phyloP scores from a whole-genome alignment of 1,284 basidiomycete genomes.

The Heterobasidion parviporum region DNA sequence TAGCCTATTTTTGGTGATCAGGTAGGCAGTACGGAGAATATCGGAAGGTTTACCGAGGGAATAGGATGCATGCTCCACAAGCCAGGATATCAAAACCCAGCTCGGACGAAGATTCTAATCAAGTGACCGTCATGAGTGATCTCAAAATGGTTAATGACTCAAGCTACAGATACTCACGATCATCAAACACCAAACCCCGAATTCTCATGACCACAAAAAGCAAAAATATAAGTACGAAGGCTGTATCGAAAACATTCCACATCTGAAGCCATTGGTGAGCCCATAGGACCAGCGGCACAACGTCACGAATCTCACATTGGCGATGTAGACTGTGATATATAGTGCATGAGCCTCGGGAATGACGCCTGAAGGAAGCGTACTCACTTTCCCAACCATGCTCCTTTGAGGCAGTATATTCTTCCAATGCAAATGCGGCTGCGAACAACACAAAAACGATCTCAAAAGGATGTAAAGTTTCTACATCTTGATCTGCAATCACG shows the following conservation, averaged over 20 bases:
- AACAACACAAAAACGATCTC: conserved; percentile 73
- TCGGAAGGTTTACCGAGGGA: conserved; percentile 51
- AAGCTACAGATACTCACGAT: conserved; percentile 34
- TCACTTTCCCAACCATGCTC: conserved; percentile 83
- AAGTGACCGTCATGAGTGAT: neutral
- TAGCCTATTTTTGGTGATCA: conserved; percentile 31
- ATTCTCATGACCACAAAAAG: conserved; percentile 61
- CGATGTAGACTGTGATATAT: conserved; percentile 58
- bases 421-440: conserved; percentile 68
- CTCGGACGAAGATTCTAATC: conserved; percentile 46
- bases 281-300: neutral
- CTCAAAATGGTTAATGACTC: neutral
- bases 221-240: conserved; percentile 69
- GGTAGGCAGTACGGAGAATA: conserved; percentile 2
- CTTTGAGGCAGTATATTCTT: conserved; percentile 71
- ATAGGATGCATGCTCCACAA: conserved; percentile 81
- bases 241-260: conserved; percentile 85
- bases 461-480: conserved; percentile 42
- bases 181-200: conserved; percentile 48
- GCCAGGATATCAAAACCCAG: conserved; percentile 78
- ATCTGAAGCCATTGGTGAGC: conserved; percentile 34
- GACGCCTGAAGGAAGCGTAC: conserved; percentile 20
- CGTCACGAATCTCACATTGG: conserved; percentile 46
- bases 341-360: neutral
- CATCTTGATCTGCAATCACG: conserved; percentile 42